Percentiles rank a stretch among this genome's conserved stretches.
Conservation (phyloP, 1,284 basidiomycete genomes). For the Sanguinoderma infundibulare region DNA sequence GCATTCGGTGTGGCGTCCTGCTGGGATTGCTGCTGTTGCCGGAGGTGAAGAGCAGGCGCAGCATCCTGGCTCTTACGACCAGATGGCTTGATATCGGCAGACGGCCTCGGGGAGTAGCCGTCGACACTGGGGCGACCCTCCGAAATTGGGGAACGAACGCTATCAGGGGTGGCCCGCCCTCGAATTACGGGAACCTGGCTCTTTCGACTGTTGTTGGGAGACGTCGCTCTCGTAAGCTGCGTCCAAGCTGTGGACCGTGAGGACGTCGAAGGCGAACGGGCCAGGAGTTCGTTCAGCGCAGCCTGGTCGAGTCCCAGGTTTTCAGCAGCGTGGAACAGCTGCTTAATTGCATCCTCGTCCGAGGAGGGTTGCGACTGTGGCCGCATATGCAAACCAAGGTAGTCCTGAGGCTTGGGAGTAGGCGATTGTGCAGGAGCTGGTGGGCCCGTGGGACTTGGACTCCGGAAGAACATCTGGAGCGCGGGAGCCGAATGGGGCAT, state of each 20-base stretch:
- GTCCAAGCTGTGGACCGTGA: conserved; percentile 56
- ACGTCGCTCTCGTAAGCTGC: conserved; percentile 48
- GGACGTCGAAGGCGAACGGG: conserved; percentile 69
- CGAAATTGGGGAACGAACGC: conserved; percentile 32
- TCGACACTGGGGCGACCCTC: conserved; percentile 44
- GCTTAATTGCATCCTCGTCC: conserved; percentile 57
- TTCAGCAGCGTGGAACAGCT: conserved; percentile 75
- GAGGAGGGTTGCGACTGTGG: conserved; percentile 14
- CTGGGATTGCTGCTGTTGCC: conserved; percentile 18
- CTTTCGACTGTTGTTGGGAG: conserved; percentile 37
- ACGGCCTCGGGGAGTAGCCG: conserved; percentile 35
- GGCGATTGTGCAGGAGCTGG: conserved; percentile 29
- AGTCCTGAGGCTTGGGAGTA: conserved; percentile 21
- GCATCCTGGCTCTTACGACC: conserved; percentile 41
- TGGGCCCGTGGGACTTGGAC: conserved; percentile 14
- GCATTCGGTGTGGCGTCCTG: conserved; percentile 45
- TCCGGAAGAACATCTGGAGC: conserved; percentile 23
- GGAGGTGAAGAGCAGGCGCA: conserved; percentile 40
- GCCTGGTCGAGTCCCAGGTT: conserved; percentile 75
- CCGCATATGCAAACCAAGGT: conserved; percentile 4
- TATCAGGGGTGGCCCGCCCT: conserved; percentile 28
- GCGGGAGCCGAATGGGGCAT: conserved; percentile 33
- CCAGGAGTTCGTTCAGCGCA: conserved; percentile 69
- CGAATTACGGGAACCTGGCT: conserved; percentile 29
- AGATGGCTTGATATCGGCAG: conserved; percentile 38